Percentiles rank a stretch among this genome's conserved stretches.
phyloP scores from a whole-genome alignment of 352 stramenopile species.

The Aphanomyces euteiches region DNA sequence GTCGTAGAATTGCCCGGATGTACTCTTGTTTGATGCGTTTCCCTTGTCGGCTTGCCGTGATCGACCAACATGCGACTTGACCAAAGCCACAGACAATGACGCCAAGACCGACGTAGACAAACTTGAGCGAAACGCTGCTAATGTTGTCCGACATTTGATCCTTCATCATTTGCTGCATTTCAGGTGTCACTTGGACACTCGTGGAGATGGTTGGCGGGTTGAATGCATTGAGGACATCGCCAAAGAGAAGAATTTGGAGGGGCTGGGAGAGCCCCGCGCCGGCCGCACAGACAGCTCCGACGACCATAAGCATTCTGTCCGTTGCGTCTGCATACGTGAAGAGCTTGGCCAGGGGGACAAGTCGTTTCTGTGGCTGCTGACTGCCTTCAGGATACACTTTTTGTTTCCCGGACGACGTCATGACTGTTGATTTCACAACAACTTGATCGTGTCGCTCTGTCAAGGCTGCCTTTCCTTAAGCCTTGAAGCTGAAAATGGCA shows the following conservation, averaged over 20 bases:
- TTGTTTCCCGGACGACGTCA: background rate
- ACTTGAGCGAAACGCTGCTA: constrained; percentile 46
- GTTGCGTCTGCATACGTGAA: constrained; percentile 24
- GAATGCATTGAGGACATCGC: constrained; percentile 34
- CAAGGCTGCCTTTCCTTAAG: too few relatives aligned
- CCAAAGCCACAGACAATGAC: constrained; percentile 49
- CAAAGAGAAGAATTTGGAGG: constrained; percentile 28
- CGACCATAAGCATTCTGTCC: constrained; percentile 8
- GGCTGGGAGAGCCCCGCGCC: constrained; percentile 28
- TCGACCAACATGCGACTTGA: constrained; percentile 54
- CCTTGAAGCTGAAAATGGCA: too few relatives aligned
- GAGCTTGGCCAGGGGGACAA: constrained; percentile 32
- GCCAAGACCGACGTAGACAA: constrained; percentile 50
- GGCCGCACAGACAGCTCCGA: constrained; percentile 20
- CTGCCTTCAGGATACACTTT: background rate
- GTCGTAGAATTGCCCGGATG: constrained; percentile 28
- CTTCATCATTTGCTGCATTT: background rate
- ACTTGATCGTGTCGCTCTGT: too few relatives aligned
- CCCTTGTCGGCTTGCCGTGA: constrained; percentile 28
- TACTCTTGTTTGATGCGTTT: constrained; percentile 33
- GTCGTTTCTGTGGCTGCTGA: background rate
- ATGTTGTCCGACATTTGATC: constrained; percentile 21
- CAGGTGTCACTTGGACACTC: constrained; percentile 6
- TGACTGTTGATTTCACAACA: too few relatives aligned
- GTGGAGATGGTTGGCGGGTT: constrained; percentile 33